Base-by-base conservation (phyloP, 2,329 filamentous ascomycete species). In the Dactylellina cionopaga region DNA sequence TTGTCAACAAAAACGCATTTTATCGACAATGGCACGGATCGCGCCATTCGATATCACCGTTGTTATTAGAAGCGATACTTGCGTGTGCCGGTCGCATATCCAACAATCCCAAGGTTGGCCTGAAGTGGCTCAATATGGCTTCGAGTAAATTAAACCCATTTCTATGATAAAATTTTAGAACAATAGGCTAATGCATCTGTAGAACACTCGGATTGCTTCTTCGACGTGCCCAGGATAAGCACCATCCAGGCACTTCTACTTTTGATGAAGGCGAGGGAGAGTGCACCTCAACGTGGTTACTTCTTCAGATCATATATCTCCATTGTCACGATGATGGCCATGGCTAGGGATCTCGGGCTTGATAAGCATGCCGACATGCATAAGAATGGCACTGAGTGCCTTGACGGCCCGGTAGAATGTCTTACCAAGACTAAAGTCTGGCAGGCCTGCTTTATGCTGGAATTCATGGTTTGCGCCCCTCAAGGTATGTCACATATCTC, bases 271-370 rank as follows among this genome's bases (percentile, higher is more conserved):
- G 95, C 94, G 0, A 87, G 92, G 74, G 94, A 98, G 80, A 90
- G 91, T n/a, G 88, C 90, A 6, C 93, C 94, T 0, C 96, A 96
- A 79, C 88, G 92, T 71, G 95, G 95, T 0, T 98, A 98, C 79
- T 98, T 95, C 80, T 98, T 95, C 81, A 89, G 94, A 35, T 98
- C 95, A 0, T 98, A 95, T 94, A 96, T 97, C 88, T 92, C 91
- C 3, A 88, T 96, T 17, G 94, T 96, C 58, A 92, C 93, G 72
- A 92, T 94, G 74, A 90, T 96, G 5, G 90, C 92, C 47, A 96
- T 98, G 92, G 92, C 88, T 24, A 95, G 96, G 78, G 94, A 97
- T 78, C 83, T 98, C 29, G 92, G 92, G 17, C 83, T 98, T 4
- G 89, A 97, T 78, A 92, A 96, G 75, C 94, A 98, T 81, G 88